Evolutionary conservation across 140 eudicot species (phyloP).

Genomic region (Flaveria floridana): DNA sequence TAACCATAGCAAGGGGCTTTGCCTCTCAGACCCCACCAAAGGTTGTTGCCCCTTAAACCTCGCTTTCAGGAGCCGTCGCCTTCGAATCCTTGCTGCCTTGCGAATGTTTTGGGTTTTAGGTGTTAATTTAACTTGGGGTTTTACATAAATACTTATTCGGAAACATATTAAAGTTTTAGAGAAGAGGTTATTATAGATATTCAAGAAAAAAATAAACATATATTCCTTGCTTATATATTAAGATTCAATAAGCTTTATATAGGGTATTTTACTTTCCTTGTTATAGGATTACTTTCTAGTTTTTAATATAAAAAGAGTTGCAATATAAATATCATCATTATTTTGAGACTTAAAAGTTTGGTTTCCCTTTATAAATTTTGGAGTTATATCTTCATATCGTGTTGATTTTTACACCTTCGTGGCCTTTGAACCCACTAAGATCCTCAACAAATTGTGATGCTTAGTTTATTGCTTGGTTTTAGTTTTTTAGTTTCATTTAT

Average conservation of each 20-base stretch:
- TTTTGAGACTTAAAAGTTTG: not conserved
- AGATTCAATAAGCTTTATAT: not conserved
- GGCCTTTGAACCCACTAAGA: not conserved
- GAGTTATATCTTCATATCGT: not conserved
- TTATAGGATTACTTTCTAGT: not conserved
- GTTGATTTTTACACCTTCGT: not conserved
- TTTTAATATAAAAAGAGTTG: not conserved
- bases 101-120: too few relatives aligned
- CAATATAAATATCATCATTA: not conserved
- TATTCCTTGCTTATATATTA: constrained; percentile 1
- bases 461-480: not conserved
- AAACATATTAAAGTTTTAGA: not conserved
- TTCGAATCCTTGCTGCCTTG: too few relatives aligned
- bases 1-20: too few relatives aligned
- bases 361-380: not conserved
- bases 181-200: not conserved
- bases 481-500: not conserved
- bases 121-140: too few relatives aligned
- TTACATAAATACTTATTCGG: not conserved
- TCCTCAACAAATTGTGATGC: not conserved
- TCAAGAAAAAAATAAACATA: not conserved
- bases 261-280: not conserved
- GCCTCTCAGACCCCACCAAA: too few relatives aligned
- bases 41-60: too few relatives aligned
- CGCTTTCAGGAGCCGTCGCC: too few relatives aligned